Evolutionary conservation across 139 green algal species (phyloP).

Genomic region (Raphidocelis subcapitata): DNA sequence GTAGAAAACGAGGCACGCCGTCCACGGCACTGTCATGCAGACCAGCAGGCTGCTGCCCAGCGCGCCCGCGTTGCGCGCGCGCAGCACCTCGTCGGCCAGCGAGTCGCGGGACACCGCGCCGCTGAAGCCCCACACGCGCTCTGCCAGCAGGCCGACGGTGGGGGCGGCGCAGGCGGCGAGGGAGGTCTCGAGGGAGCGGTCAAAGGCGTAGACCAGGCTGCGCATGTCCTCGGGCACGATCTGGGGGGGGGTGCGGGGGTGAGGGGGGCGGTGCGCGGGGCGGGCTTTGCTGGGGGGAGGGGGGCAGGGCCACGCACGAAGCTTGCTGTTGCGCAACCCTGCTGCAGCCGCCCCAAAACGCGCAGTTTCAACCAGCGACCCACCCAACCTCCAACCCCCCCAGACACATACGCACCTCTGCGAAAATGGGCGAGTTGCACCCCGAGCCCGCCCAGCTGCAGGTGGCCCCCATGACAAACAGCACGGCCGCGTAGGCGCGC

Average conservation of each 20-base stretch:
- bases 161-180: constrained; percentile 57
- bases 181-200: constrained; percentile 63
- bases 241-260: no score
- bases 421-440: constrained; percentile 82
- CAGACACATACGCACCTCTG: constrained; percentile 77
- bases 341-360: no score
- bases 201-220: constrained; percentile 79
- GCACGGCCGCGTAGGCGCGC: constrained; percentile 26
- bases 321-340: no score
- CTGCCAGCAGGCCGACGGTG: constrained; percentile 65
- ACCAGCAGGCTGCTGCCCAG: constrained; percentile 61
- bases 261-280: no score
- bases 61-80: constrained; percentile 37
- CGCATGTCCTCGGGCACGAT: constrained; percentile 70
- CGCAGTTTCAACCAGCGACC: no score
- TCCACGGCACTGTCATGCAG: constrained; percentile 64
- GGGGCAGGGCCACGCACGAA: no score
- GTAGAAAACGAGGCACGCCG: constrained; percentile 62
- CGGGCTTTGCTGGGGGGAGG: no score
- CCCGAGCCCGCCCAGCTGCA: constrained; percentile 65
- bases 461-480: constrained; percentile 64
- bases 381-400: no score
- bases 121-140: constrained; percentile 64
- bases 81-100: not conserved
- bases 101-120: constrained; percentile 27